phyloP scores from a whole-genome alignment of 2,329 filamentous ascomycete species.

The Daldinia eschscholtzii region DNA sequence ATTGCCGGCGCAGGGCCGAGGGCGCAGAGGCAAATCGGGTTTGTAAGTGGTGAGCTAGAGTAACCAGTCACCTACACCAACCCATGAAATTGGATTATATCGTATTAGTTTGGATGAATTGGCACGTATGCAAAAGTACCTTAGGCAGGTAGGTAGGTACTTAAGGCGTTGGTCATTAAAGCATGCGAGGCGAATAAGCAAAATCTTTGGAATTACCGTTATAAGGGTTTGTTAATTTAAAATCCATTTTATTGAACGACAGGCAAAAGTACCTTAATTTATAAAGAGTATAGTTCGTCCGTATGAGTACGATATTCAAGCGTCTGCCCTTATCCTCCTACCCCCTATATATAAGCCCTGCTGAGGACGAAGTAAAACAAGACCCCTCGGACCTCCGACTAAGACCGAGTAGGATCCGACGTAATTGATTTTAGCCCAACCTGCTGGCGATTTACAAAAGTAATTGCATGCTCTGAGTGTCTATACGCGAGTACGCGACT shows the following conservation, averaged over 20 bases:
- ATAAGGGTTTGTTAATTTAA: too few relatives aligned
- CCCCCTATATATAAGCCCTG: too few relatives aligned
- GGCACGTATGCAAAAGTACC: background rate
- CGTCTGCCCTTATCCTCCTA: too few relatives aligned
- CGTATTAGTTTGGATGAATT: background rate
- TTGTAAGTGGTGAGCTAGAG: slow-evolving; percentile 63
- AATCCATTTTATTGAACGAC: too few relatives aligned
- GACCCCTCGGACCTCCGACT: slow-evolving; percentile 18
- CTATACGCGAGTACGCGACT: slow-evolving; percentile 10
- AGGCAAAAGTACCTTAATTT: too few relatives aligned
- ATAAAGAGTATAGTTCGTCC: too few relatives aligned
- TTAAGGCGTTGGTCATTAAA: background rate
- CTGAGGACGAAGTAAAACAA: too few relatives aligned
- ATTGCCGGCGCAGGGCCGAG: slow-evolving; percentile 53
- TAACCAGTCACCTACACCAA: slow-evolving; percentile 1
- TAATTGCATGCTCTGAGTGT: slow-evolving; percentile 1
- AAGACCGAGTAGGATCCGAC: slow-evolving; percentile 19
- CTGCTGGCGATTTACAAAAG: background rate
- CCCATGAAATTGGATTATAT: background rate
- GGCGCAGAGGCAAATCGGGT: slow-evolving; percentile 66
- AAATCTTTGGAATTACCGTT: background rate
- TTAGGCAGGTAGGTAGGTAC: too few relatives aligned
- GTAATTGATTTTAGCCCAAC: background rate
- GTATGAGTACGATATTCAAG: too few relatives aligned
- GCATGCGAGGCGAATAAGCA: background rate